These are phyloP conservation scores for Diaporthe eres DNA, from an alignment of 2,329 filamentous ascomycete species.

Conservation along the genomic window DNA sequence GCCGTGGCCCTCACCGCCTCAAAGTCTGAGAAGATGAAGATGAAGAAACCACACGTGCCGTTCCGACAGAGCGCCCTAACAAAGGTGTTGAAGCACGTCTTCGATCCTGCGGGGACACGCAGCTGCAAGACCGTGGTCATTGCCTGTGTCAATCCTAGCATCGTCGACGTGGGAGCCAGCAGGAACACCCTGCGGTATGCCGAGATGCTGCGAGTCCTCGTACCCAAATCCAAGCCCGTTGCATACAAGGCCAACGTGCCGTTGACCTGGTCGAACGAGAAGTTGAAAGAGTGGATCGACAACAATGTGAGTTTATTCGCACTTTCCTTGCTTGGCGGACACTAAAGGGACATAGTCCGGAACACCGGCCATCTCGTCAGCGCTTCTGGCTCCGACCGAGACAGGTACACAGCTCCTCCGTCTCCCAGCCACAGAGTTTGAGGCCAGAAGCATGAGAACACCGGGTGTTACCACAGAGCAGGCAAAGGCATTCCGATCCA, in stretches of 20 bases:
- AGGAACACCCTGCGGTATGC: conserved; percentile 61
- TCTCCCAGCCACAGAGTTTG: not conserved
- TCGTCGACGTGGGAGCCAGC: conserved; percentile 58
- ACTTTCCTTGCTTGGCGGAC: no score
- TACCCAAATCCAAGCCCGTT: not conserved
- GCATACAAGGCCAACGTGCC: not conserved
- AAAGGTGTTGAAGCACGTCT: conserved; percentile 64
- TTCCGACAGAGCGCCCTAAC: conserved; percentile 63
- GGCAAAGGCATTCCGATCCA: not conserved
- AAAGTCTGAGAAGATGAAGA: conserved; percentile 39
- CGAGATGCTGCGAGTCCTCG: not conserved
- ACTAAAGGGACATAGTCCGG: not conserved
- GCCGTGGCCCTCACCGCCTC: not conserved
- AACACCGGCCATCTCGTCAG: not conserved
- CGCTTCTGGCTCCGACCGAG: not conserved
- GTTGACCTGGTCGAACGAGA: not conserved
- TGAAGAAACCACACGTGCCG: conserved; percentile 57
- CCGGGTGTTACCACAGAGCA: not conserved
- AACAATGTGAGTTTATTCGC: not conserved
- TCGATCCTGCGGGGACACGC: conserved; percentile 57
- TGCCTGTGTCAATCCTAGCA: conserved; percentile 63
- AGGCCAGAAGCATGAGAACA: not conserved
- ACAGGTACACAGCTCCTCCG: not conserved
- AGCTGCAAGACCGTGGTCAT: conserved; percentile 60
- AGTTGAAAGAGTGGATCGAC: not conserved